phyloP scores from a whole-genome alignment of 768 basidiomycete genomes.

The Naganishia kalamii region DNA sequence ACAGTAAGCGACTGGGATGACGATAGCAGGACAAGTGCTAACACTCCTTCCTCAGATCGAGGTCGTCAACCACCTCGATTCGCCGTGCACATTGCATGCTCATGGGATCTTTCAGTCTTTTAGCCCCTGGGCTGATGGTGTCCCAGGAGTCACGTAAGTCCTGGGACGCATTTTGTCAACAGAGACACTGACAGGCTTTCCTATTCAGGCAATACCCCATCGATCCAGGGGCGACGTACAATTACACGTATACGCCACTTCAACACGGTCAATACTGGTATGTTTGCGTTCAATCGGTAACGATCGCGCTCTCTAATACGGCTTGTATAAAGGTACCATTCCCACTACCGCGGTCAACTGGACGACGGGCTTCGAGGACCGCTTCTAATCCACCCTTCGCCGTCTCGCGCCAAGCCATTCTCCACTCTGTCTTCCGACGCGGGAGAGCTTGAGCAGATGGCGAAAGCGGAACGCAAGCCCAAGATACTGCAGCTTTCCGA shows the following conservation, averaged over 20 bases:
- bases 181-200: background rate
- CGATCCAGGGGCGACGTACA: conserved; percentile 16
- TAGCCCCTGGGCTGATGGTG: conserved; percentile 17
- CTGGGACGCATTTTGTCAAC: background rate
- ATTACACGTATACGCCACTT: conserved; percentile 11
- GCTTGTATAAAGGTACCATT: conserved; percentile 15
- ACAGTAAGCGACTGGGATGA: background rate
- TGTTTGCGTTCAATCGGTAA: background rate
- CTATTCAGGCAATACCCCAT: conserved; percentile 13
- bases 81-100: conserved; percentile 11
- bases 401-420: conserved; percentile 10
- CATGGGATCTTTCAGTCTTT: conserved; percentile 18
- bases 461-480: conserved; percentile 14
- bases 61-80: conserved; percentile 11
- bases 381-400: conserved; percentile 16
- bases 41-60: background rate
- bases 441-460: conserved; percentile 13
- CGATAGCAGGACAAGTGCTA: background rate
- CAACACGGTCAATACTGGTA: conserved; percentile 22
- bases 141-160: conserved; percentile 19
- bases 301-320: background rate
- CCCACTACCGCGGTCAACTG: conserved; percentile 19
- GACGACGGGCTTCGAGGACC: conserved; percentile 22
- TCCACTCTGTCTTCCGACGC: conserved; percentile 5
- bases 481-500: conserved; percentile 15